Base-by-base conservation (phyloP, 2,329 filamentous ascomycete genomes). In the Chlorencoelia australis region DNA sequence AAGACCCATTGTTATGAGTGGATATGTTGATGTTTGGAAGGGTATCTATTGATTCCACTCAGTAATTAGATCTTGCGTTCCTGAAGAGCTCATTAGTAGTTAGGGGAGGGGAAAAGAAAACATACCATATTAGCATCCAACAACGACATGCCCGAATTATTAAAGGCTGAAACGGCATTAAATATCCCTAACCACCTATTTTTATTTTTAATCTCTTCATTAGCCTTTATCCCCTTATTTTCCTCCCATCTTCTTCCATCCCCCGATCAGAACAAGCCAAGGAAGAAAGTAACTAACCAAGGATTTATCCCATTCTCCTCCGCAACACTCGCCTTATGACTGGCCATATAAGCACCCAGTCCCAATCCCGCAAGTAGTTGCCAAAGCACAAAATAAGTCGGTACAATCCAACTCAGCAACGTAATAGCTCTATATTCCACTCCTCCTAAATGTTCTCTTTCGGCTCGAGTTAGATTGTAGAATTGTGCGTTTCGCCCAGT, bases 111-210 rank as follows among this genome's bases (percentile, higher is more conserved):
- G 7, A 19, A 13, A 63, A 35, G n/a, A 53, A 24, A 24, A 41
- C 43, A 61, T 42, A 61, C 61, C 59, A 84, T 77, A 49, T 79
- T 81, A 26, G 70, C 67, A 52, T 82, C 76, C 9, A 82, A 59
- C 22, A 82, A 61, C 14, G 70, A 72, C 75, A 83, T 79, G 26
- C 78, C 77, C n/a, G 69, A 75, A 46, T 82, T 82, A 57, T 80
- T 81, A 56, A 82, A 83, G 0, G 77, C 78, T 13, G 74, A 79
- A 4, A 75, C 68, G 2, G 73, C 73, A 42, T 79, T 76, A 59
- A 82, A 83, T 29, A 75, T 68, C 26, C 78, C 78, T 2, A 75
- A 62, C 77, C 78, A 82, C 51, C 50, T 54, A 30, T 18, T 10
- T 28, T 7, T n/a, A 24, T 16, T 7, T 9, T 30, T 17, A 13